Percentiles rank a stretch among this genome's conserved stretches.
Conservation (phyloP, 2,329 filamentous ascomycete species). For the Tolypocladium tundrense region DNA sequence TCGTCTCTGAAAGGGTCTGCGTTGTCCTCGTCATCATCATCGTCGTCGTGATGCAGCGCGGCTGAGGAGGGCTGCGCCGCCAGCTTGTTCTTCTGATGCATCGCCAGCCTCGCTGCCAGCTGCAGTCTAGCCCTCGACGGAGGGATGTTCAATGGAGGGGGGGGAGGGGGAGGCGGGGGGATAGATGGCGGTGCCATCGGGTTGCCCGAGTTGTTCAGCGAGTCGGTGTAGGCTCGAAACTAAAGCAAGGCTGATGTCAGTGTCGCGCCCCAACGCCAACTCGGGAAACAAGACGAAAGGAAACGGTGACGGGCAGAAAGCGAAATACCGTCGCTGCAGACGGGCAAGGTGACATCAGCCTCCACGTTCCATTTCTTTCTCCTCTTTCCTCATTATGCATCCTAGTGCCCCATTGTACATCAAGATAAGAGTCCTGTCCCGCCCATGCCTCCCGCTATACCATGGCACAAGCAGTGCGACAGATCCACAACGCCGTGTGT, state of each 20-base stretch:
- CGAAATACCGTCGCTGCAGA: neutral
- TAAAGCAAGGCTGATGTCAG: conserved; percentile 17
- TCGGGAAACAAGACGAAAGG: conserved; percentile 4
- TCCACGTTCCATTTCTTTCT: neutral
- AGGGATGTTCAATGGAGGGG: conserved; percentile 71
- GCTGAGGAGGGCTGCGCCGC: conserved; percentile 35
- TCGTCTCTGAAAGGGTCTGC: conserved; percentile 40
- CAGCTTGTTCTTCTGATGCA: conserved; percentile 56
- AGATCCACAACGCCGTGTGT: neutral
- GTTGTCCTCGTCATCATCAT: conserved; percentile 27
- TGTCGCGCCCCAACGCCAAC: conserved; percentile 1
- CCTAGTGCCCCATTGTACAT: conserved; percentile 1
- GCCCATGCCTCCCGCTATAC: neutral
- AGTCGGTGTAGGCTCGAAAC: conserved; percentile 51
- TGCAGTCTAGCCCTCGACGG: conserved; percentile 81
- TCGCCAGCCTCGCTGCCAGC: conserved; percentile 76
- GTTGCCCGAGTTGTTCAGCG: conserved; percentile 34
- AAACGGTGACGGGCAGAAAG: conserved; percentile 3
- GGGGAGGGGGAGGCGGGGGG: conserved; percentile 55
- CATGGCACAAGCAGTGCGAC: neutral
- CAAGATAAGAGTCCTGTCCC: neutral
- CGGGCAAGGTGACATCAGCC: neutral
- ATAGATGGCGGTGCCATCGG: conserved; percentile 48
- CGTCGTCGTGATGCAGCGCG: conserved; percentile 28
- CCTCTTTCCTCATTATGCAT: neutral